Conservation (phyloP, 805 yeast genomes). For the Saccharomycopsis malanga region DNA sequence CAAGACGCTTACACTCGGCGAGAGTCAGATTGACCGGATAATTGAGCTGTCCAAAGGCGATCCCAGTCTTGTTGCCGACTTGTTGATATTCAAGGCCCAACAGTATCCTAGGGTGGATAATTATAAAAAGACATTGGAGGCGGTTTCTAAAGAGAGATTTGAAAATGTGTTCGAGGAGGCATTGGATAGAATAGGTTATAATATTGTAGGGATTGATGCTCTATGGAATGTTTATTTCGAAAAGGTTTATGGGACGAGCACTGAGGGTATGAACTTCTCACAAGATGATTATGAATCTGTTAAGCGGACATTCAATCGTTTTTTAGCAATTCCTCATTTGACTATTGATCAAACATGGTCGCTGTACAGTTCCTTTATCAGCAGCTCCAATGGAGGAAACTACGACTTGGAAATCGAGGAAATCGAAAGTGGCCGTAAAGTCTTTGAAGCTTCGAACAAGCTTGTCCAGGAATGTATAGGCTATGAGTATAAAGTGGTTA, state of each 20-base stretch:
- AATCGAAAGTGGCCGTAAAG: slow-evolving; percentile 33
- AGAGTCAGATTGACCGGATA: too few relatives aligned
- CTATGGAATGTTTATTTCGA: not conserved
- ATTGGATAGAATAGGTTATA: too few relatives aligned
- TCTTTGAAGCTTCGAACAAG: slow-evolving; percentile 29
- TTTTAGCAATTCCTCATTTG: slow-evolving; percentile 37
- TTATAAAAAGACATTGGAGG: too few relatives aligned
- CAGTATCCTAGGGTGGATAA: too few relatives aligned
- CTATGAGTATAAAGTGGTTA: slow-evolving; percentile 28
- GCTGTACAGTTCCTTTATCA: slow-evolving; percentile 35
- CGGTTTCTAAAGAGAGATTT: too few relatives aligned
- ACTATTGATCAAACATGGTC: slow-evolving; percentile 35
- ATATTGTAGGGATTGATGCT: not conserved
- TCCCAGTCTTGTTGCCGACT: too few relatives aligned
- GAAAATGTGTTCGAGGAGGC: too few relatives aligned
- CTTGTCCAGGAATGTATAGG: slow-evolving; percentile 30
- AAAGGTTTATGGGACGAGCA: not conserved
- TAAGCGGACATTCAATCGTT: slow-evolving; percentile 1
- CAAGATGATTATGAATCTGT: not conserved
- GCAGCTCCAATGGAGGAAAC: slow-evolving; percentile 23
- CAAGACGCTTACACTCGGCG: too few relatives aligned
- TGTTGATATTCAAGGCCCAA: too few relatives aligned
- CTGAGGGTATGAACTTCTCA: not conserved
- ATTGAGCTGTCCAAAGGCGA: too few relatives aligned
- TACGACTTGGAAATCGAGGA: slow-evolving; percentile 29